phyloP scores from a whole-genome alignment of 2,329 filamentous ascomycete species.

The Clonostachys sp. region DNA sequence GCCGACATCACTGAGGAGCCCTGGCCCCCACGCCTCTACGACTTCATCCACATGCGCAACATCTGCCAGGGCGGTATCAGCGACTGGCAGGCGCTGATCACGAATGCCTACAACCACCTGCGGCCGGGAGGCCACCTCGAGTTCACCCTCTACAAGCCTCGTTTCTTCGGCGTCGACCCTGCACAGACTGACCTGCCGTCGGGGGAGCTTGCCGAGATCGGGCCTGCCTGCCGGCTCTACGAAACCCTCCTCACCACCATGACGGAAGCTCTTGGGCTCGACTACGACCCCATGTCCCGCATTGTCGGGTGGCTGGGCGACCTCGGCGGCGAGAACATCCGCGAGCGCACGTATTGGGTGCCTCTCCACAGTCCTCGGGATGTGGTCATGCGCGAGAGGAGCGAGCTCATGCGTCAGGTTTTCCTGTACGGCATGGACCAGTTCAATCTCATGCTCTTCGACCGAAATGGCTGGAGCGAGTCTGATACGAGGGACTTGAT shows the following conservation, averaged over 20 bases:
- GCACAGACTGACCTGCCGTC: constrained; percentile 7
- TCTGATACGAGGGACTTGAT: constrained; percentile 19
- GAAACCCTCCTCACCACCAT: constrained; percentile 20
- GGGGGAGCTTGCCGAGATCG: constrained; percentile 11
- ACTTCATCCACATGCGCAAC: constrained; percentile 38
- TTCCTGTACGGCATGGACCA: constrained; percentile 23
- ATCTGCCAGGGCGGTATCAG: constrained; percentile 38
- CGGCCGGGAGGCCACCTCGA: constrained; percentile 38
- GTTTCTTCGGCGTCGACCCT: constrained; percentile 29
- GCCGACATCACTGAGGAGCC: constrained; percentile 47
- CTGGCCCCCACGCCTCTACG: constrained; percentile 26
- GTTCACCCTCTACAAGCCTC: constrained; percentile 33
- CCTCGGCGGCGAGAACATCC: constrained; percentile 30
- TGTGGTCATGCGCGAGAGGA: constrained; percentile 27
- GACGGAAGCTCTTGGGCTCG: constrained; percentile 19
- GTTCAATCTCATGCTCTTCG: constrained; percentile 24
- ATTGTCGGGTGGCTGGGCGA: constrained; percentile 24
- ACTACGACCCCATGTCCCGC: constrained; percentile 31
- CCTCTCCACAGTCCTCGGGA: constrained; percentile 25
- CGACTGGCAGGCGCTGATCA: constrained; percentile 29
- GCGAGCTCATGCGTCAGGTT: constrained; percentile 26
- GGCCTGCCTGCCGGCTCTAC: constrained; percentile 23
- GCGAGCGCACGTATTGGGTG: constrained; percentile 33
- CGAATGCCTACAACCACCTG: constrained; percentile 29
- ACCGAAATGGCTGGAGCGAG: constrained; percentile 21